A percentile compares a stretch with the other conserved stretches of the same genome.
Conservation (phyloP, 495 filamentous ascomycete genomes). For the Zalerion maritima region DNA sequence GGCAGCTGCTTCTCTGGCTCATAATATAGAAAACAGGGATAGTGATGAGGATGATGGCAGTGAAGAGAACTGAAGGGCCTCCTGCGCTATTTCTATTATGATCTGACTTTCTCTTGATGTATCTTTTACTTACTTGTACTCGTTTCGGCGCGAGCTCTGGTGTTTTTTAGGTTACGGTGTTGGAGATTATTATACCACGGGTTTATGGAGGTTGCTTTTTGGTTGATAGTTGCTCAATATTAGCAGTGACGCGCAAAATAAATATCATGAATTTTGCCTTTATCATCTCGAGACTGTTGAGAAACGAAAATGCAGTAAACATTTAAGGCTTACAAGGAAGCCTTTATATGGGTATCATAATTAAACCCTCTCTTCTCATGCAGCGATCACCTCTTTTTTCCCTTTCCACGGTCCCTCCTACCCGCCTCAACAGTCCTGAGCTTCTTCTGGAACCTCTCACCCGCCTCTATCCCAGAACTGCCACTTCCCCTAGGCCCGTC, state of each 20-base stretch:
- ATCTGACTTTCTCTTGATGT: too few species aligned
- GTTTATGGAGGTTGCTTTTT: background rate
- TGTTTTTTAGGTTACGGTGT: background rate
- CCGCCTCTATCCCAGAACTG: constrained; percentile 32
- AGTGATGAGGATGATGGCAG: too few species aligned
- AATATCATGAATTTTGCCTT: background rate
- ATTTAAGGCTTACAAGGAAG: background rate
- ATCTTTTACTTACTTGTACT: too few species aligned
- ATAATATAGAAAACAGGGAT: too few species aligned
- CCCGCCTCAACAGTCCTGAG: constrained; percentile 49
- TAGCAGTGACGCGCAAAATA: background rate
- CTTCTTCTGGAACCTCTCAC: constrained; percentile 59
- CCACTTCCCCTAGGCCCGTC: constrained; percentile 46
- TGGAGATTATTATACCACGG: background rate
- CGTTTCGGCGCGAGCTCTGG: too few species aligned
- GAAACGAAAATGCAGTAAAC: background rate
- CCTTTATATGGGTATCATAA: background rate
- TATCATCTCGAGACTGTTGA: background rate
- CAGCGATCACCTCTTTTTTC: constrained; percentile 5
- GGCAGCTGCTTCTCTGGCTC: too few species aligned
- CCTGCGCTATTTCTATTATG: too few species aligned
- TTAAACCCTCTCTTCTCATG: background rate
- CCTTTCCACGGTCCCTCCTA: constrained; percentile 39
- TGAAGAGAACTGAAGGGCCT: too few species aligned
- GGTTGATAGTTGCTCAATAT: background rate